Conservation (phyloP, 1,139 yeast genomes). For the Lodderomyces margitis region DNA sequence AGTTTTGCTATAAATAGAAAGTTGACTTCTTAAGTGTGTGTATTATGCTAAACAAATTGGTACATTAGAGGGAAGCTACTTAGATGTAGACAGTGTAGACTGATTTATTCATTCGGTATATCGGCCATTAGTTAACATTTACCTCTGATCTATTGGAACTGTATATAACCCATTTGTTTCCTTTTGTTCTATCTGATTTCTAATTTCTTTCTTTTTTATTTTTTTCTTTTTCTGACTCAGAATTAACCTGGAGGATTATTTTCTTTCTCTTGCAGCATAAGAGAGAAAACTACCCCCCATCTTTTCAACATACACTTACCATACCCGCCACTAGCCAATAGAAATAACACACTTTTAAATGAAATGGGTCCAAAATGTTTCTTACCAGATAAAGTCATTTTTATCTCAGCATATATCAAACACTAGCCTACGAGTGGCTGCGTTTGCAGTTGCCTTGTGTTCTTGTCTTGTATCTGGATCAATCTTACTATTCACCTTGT, state of each 20-base stretch:
- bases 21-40: slow-evolving; percentile 19
- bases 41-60: background rate
- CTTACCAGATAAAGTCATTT: slow-evolving; percentile 22
- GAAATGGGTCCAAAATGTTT: slow-evolving; percentile 7
- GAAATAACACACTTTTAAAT: slow-evolving; percentile 2
- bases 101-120: too few relatives aligned
- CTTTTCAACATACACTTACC: too few relatives aligned
- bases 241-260: too few relatives aligned
- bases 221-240: too few relatives aligned
- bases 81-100: background rate
- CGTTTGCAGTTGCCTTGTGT: slow-evolving; percentile 40
- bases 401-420: slow-evolving; percentile 25
- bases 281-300: too few relatives aligned
- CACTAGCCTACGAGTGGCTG: slow-evolving; percentile 27
- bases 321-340: too few relatives aligned
- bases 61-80: background rate
- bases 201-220: too few relatives aligned
- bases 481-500: slow-evolving; percentile 74
- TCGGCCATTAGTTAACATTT: too few relatives aligned
- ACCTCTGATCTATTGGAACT: too few relatives aligned
- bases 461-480: slow-evolving; percentile 81
- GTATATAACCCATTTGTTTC: too few relatives aligned
- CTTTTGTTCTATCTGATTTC: too few relatives aligned
- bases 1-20: slow-evolving; percentile 57
- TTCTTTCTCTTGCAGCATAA: too few relatives aligned